Percentiles rank a stretch among this genome's conserved stretches.
phyloP scores from a whole-genome alignment of 2,329 filamentous ascomycete genomes.

The Sclerotinia sclerotiorum region DNA sequence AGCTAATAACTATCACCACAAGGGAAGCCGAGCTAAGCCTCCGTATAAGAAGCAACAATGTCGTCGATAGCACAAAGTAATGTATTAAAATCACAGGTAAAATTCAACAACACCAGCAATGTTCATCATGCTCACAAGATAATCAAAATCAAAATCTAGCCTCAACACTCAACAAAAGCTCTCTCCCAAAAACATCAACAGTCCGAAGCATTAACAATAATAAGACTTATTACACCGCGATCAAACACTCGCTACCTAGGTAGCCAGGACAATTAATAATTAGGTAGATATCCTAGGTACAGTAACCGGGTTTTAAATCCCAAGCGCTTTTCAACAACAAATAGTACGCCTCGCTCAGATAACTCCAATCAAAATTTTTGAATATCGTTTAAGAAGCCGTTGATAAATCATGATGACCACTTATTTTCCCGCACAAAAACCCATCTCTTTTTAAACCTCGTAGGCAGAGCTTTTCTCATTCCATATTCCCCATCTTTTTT shows the following conservation, averaged over 20 bases:
- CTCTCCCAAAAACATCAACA: neutral
- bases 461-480: no score
- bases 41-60: no score
- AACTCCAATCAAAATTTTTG: neutral
- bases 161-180: neutral
- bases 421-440: neutral
- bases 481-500: neutral
- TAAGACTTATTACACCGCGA: no score
- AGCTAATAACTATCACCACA: no score
- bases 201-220: neutral
- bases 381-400: neutral
- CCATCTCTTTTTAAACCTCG: neutral
- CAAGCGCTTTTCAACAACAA: neutral
- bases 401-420: neutral
- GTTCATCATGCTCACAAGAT: no score
- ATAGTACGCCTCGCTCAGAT: neutral
- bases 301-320: neutral
- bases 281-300: neutral
- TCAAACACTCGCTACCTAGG: neutral
- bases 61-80: no score
- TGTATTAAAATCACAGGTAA: no score
- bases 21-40: no score
- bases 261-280: neutral
- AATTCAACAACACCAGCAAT: no score
- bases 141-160: no score